These are phyloP conservation scores for Meira nashicola DNA, from an alignment of 1,284 basidiomycete species.

Conservation along the genomic window DNA sequence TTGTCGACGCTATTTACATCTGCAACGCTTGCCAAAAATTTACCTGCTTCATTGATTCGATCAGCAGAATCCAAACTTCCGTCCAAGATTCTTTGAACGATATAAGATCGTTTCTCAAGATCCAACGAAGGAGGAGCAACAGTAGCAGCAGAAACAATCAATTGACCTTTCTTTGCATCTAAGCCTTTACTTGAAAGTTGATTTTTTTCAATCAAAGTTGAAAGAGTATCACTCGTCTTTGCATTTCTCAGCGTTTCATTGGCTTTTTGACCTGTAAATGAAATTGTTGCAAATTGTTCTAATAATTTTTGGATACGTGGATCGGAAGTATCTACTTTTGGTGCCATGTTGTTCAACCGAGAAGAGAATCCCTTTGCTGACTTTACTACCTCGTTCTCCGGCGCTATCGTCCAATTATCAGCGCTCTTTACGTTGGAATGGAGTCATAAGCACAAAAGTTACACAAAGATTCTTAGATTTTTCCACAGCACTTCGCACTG, in stretches of 20 bases:
- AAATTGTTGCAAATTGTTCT: constrained; percentile 71
- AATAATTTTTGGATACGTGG: constrained; percentile 59
- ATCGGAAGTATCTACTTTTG: constrained; percentile 57
- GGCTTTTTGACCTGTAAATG: constrained; percentile 72
- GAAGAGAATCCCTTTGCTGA: no score
- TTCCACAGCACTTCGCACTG: background rate
- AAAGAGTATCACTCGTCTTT: constrained; percentile 58
- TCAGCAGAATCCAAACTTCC: constrained; percentile 74
- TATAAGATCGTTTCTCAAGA: constrained; percentile 64
- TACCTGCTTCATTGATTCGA: constrained; percentile 68
- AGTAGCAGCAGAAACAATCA: constrained; percentile 65
- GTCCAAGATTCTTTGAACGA: constrained; percentile 67
- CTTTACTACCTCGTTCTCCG: no score
- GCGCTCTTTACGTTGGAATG: no score
- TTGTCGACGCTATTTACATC: constrained; percentile 61
- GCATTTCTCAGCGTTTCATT: constrained; percentile 59
- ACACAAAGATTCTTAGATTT: background rate
- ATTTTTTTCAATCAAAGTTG: constrained; percentile 63
- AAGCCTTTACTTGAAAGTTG: constrained; percentile 54
- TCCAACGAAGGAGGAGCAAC: constrained; percentile 62
- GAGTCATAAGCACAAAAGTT: no score
- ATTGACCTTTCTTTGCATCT: constrained; percentile 74
- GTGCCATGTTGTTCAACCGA: constrained; percentile 55
- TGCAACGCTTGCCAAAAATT: constrained; percentile 65
- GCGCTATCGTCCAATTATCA: no score